Evolutionary conservation across 352 stramenopile species (phyloP).

Genomic region (Globisporangium orthogonon): DNA sequence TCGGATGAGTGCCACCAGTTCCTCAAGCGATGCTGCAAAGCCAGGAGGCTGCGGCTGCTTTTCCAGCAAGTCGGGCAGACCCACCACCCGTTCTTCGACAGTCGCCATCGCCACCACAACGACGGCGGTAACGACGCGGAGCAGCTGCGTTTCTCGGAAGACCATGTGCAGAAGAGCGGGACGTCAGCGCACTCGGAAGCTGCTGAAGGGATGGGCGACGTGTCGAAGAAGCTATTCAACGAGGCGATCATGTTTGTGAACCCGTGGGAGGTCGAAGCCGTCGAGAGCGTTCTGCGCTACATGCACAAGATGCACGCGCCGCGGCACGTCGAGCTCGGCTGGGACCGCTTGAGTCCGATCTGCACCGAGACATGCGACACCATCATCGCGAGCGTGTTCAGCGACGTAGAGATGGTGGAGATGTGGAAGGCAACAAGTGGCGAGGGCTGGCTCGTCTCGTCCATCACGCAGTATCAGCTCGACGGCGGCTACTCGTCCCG

Average conservation of each 20-base stretch:
- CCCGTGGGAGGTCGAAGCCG: slow-evolving; percentile 75
- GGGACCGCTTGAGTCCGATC: slow-evolving; percentile 65
- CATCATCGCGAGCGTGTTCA: slow-evolving; percentile 54
- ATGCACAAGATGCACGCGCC: slow-evolving; percentile 45
- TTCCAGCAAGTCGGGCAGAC: slow-evolving; percentile 45
- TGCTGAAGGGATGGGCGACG: background rate
- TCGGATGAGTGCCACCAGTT: slow-evolving; percentile 35
- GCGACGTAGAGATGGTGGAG: slow-evolving; percentile 47
- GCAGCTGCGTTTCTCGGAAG: background rate
- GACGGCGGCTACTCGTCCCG: slow-evolving; percentile 41
- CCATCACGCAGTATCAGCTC: slow-evolving; percentile 72
- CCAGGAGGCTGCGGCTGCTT: slow-evolving; percentile 59
- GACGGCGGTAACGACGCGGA: background rate
- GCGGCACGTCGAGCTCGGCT: slow-evolving; percentile 64
- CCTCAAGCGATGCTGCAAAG: slow-evolving; percentile 69
- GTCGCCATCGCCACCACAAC: slow-evolving; percentile 7
- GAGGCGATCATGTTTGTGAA: slow-evolving; percentile 83
- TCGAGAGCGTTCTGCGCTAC: slow-evolving; percentile 48
- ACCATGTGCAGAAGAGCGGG: background rate
- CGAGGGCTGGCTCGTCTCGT: slow-evolving; percentile 77
- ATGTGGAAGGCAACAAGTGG: slow-evolving; percentile 72
- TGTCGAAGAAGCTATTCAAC: slow-evolving; percentile 18
- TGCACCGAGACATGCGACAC: slow-evolving; percentile 56
- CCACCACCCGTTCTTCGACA: slow-evolving; percentile 46
- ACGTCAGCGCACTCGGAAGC: background rate